These are phyloP conservation scores for Gossypium arboreum DNA, from an alignment of 345 rosid genomes.

Conservation along the genomic window DNA sequence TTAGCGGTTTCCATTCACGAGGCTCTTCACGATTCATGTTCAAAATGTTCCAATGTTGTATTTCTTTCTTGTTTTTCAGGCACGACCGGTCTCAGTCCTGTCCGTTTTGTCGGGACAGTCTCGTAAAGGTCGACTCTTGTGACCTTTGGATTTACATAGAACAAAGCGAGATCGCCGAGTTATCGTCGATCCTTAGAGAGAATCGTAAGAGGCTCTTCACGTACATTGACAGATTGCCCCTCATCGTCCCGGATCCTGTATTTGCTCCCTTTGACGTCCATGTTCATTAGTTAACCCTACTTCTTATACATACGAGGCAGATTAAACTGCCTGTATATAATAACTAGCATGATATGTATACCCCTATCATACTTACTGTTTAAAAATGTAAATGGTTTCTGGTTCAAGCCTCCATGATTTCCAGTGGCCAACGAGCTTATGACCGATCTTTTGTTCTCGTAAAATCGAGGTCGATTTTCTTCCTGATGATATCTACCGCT, in stretches of 20 bases:
- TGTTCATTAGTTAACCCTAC: slow-evolving; percentile 30
- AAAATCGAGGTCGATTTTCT: no score
- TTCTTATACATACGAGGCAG: background rate
- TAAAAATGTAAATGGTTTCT: slow-evolving; percentile 17
- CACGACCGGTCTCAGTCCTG: slow-evolving; percentile 64
- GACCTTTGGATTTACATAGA: slow-evolving; percentile 72
- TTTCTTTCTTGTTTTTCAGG: slow-evolving; percentile 39
- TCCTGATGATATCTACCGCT: no score
- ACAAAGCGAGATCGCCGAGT: slow-evolving; percentile 38
- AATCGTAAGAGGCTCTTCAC: slow-evolving; percentile 38
- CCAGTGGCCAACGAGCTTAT: background rate
- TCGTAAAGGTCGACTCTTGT: slow-evolving; percentile 48
- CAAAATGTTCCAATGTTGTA: background rate
- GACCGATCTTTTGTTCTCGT: slow-evolving; percentile 22
- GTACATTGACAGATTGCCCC: slow-evolving; percentile 65
- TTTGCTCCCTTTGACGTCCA: slow-evolving; percentile 42
- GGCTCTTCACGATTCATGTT: background rate
- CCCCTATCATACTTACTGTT: background rate
- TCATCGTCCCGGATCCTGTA: slow-evolving; percentile 47
- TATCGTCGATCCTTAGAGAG: slow-evolving; percentile 40
- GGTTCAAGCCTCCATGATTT: background rate
- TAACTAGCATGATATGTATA: background rate
- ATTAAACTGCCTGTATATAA: slow-evolving; percentile 8
- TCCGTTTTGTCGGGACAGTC: slow-evolving; percentile 72
- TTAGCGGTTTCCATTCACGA: no score